Evolutionary conservation across 257 asterid species (phyloP), one percentile per base, ranked within the genome.

Genomic region (Phtheirospermum japonicum): DNA sequence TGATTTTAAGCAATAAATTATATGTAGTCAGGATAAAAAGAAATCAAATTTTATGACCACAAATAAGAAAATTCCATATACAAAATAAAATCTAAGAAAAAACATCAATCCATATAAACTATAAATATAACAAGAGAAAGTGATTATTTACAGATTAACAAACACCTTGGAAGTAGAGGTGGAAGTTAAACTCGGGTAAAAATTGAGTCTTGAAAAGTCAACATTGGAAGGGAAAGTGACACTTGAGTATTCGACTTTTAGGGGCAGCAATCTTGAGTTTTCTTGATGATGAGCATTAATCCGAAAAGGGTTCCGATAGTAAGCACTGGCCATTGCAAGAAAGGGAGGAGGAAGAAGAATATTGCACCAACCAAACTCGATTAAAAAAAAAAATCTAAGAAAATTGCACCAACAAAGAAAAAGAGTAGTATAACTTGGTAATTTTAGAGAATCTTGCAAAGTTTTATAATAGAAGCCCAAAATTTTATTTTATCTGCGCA

Each of bases 261-360:
- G 77, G n/a, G 77, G 46, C 34, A 77, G 20, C 36, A 54, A 30
- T 57, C 82, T 72, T 2, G 93, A 73, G 57, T 66, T 72, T 63
- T 64, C 83, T 58, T 32, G 64, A 17, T 68, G 69, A 43, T 64
- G 79, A 66, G 82, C 74, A 40, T 28, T 67, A 64, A 79, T 49
- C 45, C 78, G 42, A 16, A 78, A 64, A 39, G 86, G 80, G 73
- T 66, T 77, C 56, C 49, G 80, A 70, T 67, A 70, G 56, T 33
- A 61, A 66, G 78, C 79, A 65, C 71, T 58, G 18, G 82, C 85
- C 97, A 89, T 89, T 31, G 65, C n/a, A 60, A 64, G 61, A 48
- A 42, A 0, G 1, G 45, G 33, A 57, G 32, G 2, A 68, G 57
- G 52, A 37, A 53, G 18, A 45, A 51, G 59, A n/a, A 11, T 61